Percentiles rank a stretch among this genome's conserved stretches.
These are phyloP conservation scores for Orbilia oligospora DNA, from an alignment of 2,329 filamentous ascomycete species.

Conservation along the genomic window DNA sequence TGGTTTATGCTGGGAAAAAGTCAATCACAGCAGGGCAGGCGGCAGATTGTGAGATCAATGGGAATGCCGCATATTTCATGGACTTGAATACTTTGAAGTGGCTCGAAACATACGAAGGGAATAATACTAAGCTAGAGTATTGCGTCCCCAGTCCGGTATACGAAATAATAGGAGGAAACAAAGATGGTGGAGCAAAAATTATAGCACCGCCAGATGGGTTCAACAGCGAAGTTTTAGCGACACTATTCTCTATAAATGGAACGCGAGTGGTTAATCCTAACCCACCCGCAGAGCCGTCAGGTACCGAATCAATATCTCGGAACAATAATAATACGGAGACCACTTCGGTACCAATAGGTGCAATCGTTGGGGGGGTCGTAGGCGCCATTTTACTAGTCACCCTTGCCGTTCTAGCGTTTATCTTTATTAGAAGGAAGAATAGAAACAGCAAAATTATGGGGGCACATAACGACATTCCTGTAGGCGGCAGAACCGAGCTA, in stretches of 20 bases:
- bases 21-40: not conserved
- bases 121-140: not conserved
- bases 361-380: constrained; percentile 15
- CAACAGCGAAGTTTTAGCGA: not conserved
- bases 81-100: constrained; percentile 24
- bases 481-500: constrained; percentile 15
- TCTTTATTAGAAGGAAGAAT: constrained; percentile 9
- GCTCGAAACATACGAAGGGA: constrained; percentile 17
- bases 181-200: constrained; percentile 7
- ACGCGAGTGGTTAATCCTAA: not conserved
- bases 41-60: not conserved
- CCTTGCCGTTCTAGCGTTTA: not conserved
- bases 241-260: constrained; percentile 23
- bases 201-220: constrained; percentile 13
- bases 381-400: constrained; percentile 7
- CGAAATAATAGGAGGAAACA: constrained; percentile 9
- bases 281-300: not conserved
- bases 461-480: not conserved
- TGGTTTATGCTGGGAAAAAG: constrained; percentile 30
- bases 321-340: not conserved
- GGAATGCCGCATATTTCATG: constrained; percentile 11
- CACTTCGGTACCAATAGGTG: not conserved
- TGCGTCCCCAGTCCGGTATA: constrained; percentile 1
- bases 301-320: not conserved
- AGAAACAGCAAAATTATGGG: not conserved